Base-by-base conservation (phyloP, 768 basidiomycete genomes). In the Suillus tomentosus region DNA sequence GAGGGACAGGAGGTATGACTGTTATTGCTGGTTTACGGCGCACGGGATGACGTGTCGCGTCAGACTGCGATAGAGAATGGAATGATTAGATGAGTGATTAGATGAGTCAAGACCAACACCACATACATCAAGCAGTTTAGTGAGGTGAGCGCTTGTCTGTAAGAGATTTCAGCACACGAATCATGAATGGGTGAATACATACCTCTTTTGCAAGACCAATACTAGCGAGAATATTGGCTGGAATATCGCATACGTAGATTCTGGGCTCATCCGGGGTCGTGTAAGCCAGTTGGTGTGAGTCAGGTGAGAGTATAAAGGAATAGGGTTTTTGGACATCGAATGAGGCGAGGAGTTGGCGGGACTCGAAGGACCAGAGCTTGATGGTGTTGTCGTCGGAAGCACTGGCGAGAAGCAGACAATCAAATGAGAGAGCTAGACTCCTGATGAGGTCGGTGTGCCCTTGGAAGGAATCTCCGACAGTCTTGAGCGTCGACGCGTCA, bases 371-470 rank as follows among this genome's bases (percentile, higher is more conserved):
- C 48, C 48, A 50, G 22, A 50, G 22, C 6, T 50, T 48, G n/a
- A 22, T 48, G 47, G 47, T 48, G 5, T 22, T 11, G 10, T 47
- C 45, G 10, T 10, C 0, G 11, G 45, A 47, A 47, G n/a, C 45
- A 47, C 45, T n/a, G 45, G 45, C n/a, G 11, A 47, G 45, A 13
- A 47, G n/a, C 5, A 11, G 3, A 22, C n/a, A 11, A 22, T 47
- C 45, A 22, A 4, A n/a, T 47, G 45, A 47, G 11, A n/a, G 45
- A 3, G 45, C 45, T 47, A 47, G n/a, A 4, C 10, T n/a, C 3
- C 4, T 0, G 10, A 47, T 13, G 5, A 5, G 0, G 0, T 1
- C 5, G n/a, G n/a, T 22, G 45, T 47, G 45, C 10, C n/a, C n/a
- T 47, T 22, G 1, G n/a, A 47, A 47, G 6, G 45, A 10, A 47